Evolutionary conservation across 1,284 basidiomycete species (phyloP).

Genomic region (Malassezia equina): DNA sequence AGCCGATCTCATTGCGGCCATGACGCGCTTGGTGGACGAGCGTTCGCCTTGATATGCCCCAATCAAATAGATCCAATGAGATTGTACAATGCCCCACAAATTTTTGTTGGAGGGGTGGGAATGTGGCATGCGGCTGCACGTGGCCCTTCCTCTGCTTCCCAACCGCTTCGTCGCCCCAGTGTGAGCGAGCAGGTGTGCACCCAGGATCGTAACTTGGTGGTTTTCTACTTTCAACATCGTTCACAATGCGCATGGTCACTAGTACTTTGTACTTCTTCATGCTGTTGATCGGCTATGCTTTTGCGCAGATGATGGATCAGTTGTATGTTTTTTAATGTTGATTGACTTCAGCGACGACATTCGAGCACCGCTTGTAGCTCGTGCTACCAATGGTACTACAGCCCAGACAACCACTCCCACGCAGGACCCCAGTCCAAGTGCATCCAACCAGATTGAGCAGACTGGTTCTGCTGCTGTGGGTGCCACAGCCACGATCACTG

Average conservation of each 20-base stretch:
- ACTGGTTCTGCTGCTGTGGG: slow-evolving; percentile 20
- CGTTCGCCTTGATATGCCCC: not conserved
- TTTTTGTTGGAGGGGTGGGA: not conserved
- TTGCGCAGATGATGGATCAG: not conserved
- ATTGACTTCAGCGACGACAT: not conserved
- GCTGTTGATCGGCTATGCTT: not conserved
- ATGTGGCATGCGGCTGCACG: not conserved
- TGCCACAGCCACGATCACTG: slow-evolving; percentile 25
- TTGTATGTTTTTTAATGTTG: not conserved
- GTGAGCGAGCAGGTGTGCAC: not conserved
- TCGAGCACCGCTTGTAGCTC: not conserved
- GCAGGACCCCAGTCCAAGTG: not conserved
- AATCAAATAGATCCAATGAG: not conserved
- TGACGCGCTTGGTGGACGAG: slow-evolving; percentile 14
- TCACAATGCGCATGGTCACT: not conserved
- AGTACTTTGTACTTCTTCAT: not conserved
- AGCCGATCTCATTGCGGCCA: slow-evolving; percentile 26
- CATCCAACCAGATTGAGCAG: slow-evolving; percentile 10
- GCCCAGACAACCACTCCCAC: not conserved
- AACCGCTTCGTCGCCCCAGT: not conserved
- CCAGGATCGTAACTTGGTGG: no score
- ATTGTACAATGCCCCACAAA: not conserved
- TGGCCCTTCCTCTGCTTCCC: not conserved
- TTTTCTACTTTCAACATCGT: not conserved
- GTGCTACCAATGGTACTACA: not conserved